phyloP scores from a whole-genome alignment of 2,329 filamentous ascomycete genomes.

The Colletotrichum gloeosporioides region DNA sequence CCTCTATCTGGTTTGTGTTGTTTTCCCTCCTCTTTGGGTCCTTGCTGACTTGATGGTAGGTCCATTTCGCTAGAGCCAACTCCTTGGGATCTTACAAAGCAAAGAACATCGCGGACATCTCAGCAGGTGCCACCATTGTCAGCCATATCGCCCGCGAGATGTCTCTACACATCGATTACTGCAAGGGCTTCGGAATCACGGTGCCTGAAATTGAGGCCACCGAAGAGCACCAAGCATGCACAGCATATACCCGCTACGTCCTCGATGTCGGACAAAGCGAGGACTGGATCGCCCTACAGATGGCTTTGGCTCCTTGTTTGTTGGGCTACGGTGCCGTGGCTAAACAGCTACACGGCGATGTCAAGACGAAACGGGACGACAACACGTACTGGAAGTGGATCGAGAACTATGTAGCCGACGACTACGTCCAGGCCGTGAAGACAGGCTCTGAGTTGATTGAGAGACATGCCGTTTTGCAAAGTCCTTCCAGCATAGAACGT shows the following conservation, averaged over 20 bases:
- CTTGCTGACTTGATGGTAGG: constrained; percentile 45
- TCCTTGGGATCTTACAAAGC: constrained; percentile 87
- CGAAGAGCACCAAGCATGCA: constrained; percentile 81
- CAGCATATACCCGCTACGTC: constrained; percentile 83
- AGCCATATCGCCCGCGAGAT: constrained; percentile 81
- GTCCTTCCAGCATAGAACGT: constrained; percentile 78
- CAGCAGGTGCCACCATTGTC: constrained; percentile 73
- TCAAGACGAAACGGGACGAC: constrained; percentile 63
- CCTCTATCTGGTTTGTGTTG: constrained; percentile 72
- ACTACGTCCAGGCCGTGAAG: constrained; percentile 76
- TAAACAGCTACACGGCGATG: constrained; percentile 68
- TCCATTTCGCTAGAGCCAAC: constrained; percentile 88
- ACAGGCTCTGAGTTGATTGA: constrained; percentile 78
- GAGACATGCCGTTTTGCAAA: constrained; percentile 74
- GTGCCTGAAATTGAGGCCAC: constrained; percentile 74
- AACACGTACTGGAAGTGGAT: constrained; percentile 93
- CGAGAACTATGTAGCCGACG: constrained; percentile 82
- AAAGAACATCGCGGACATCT: constrained; percentile 74
- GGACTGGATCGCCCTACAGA: constrained; percentile 86
- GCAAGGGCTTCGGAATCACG: constrained; percentile 78
- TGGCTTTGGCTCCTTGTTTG: constrained; percentile 85
- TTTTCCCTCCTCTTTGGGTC: too few species aligned
- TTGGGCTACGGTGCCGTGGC: constrained; percentile 89
- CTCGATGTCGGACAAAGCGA: constrained; percentile 87
- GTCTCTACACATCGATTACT: constrained; percentile 82